Conservation (phyloP, 805 yeast species). For the Ogataea sp. region DNA sequence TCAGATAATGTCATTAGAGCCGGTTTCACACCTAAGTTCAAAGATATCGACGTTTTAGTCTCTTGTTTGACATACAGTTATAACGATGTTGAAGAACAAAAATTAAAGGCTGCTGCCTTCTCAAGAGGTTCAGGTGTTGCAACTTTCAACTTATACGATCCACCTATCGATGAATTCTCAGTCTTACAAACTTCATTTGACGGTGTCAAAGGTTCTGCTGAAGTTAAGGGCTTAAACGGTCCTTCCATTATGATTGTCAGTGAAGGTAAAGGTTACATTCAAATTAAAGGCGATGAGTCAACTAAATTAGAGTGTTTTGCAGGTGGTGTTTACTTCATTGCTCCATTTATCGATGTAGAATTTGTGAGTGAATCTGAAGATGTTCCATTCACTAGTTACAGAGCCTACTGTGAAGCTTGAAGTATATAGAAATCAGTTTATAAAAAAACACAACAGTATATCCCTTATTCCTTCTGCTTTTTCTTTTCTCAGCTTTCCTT, state of each 20-base stretch:
- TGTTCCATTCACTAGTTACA: conserved; percentile 61
- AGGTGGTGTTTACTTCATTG: conserved; percentile 81
- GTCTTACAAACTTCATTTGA: conserved; percentile 77
- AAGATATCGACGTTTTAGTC: conserved; percentile 87
- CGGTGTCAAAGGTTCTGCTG: conserved; percentile 41
- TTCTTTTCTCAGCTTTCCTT: no score
- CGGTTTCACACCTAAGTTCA: conserved; percentile 98
- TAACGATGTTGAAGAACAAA: conserved; percentile 88
- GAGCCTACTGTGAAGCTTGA: conserved; percentile 80
- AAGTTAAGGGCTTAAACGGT: conserved; percentile 60
- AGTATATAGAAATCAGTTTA: no score
- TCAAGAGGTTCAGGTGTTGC: conserved; percentile 61
- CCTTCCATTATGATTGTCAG: conserved; percentile 85
- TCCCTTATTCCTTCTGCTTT: no score
- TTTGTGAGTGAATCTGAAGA: conserved; percentile 42
- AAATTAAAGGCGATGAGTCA: conserved; percentile 33
- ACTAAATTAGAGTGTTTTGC: conserved; percentile 42
- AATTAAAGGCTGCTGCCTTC: conserved; percentile 58
- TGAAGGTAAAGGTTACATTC: conserved; percentile 62
- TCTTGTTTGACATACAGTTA: conserved; percentile 84
- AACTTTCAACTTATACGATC: conserved; percentile 66
- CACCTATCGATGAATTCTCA: conserved; percentile 95
- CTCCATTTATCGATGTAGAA: conserved; percentile 64
- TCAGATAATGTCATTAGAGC: conserved; percentile 97
- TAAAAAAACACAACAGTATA: no score